Conservation (phyloP, 1,284 basidiomycete genomes). For the Laetiporus sulphureus region DNA sequence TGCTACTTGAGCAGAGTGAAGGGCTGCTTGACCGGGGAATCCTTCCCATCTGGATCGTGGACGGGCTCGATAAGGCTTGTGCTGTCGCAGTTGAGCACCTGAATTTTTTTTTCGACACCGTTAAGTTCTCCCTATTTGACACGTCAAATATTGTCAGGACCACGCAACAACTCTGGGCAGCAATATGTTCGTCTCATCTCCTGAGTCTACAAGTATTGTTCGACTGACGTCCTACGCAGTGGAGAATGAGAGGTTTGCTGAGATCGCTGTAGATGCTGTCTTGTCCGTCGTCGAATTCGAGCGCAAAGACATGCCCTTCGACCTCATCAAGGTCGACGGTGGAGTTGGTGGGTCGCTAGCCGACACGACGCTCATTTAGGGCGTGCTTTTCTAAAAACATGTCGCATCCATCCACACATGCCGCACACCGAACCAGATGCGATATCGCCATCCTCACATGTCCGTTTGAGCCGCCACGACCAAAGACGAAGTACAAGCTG, state of each 20-base stretch:
- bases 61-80: slow-evolving; percentile 96
- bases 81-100: slow-evolving; percentile 85
- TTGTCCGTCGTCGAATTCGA: slow-evolving; percentile 92
- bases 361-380: slow-evolving; percentile 89
- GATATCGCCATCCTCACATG: slow-evolving; percentile 94
- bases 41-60: slow-evolving; percentile 97
- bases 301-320: slow-evolving; percentile 93
- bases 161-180: slow-evolving; percentile 93
- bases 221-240: too few species aligned
- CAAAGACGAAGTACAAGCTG: slow-evolving; percentile 98
- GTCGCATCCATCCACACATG: slow-evolving; percentile 99
- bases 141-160: slow-evolving; percentile 89
- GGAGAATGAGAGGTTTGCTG: slow-evolving; percentile 90
- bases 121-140: slow-evolving; percentile 80
- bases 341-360: slow-evolving; percentile 97
- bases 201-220: slow-evolving; percentile 51
- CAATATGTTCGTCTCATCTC: slow-evolving; percentile 86
- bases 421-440: slow-evolving; percentile 85
- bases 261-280: slow-evolving; percentile 97
- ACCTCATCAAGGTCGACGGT: slow-evolving; percentile 98
- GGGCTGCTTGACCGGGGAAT: slow-evolving; percentile 92
- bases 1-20: slow-evolving; percentile 86
- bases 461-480: slow-evolving; percentile 96
- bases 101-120: slow-evolving; percentile 87
- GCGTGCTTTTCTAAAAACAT: slow-evolving; percentile 98